A percentile compares a stretch with the other conserved stretches of the same genome.
Conservation (phyloP, 805 yeast genomes). For the Torulaspora maleeae region DNA sequence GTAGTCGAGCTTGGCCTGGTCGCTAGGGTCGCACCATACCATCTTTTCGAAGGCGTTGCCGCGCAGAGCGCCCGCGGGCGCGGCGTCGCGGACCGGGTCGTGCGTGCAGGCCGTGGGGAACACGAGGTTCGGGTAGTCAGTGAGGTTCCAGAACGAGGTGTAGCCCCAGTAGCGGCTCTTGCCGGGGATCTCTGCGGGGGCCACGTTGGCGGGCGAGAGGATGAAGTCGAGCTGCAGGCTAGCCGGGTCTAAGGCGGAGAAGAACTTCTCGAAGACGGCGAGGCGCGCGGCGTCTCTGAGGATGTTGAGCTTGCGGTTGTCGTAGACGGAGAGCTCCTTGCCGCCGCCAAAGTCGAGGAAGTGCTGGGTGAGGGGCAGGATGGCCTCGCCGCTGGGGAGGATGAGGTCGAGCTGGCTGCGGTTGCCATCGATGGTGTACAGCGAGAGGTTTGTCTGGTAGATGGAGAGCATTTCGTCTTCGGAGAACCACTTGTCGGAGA, state of each 20-base stretch:
- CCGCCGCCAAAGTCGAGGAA: slow-evolving; percentile 56
- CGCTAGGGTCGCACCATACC: slow-evolving; percentile 23
- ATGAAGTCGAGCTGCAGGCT: slow-evolving; percentile 48
- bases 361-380: slow-evolving; percentile 59
- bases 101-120: slow-evolving; percentile 59
- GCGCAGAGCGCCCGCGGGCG: slow-evolving; percentile 7
- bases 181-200: slow-evolving; percentile 66
- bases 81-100: slow-evolving; percentile 49
- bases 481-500: slow-evolving; percentile 25
- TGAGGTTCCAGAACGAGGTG: slow-evolving; percentile 65
- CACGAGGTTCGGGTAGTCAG: slow-evolving; percentile 65
- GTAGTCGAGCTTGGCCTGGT: slow-evolving; percentile 26
- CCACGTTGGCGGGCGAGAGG: slow-evolving; percentile 61
- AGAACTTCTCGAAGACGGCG: slow-evolving; percentile 31
- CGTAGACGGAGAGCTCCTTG: slow-evolving; percentile 44
- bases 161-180: slow-evolving; percentile 74
- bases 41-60: slow-evolving; percentile 22
- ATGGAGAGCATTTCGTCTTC: slow-evolving; percentile 23
- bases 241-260: slow-evolving; percentile 8
- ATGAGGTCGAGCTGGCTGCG: slow-evolving; percentile 48
- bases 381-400: slow-evolving; percentile 64
- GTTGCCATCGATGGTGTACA: slow-evolving; percentile 70
- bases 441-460: slow-evolving; percentile 18
- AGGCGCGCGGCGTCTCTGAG: slow-evolving; percentile 56
- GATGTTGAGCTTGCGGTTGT: slow-evolving; percentile 51